Evolutionary conservation across 2,329 filamentous ascomycete species (phyloP).

Genomic region (Aureobasidium pullulans): DNA sequence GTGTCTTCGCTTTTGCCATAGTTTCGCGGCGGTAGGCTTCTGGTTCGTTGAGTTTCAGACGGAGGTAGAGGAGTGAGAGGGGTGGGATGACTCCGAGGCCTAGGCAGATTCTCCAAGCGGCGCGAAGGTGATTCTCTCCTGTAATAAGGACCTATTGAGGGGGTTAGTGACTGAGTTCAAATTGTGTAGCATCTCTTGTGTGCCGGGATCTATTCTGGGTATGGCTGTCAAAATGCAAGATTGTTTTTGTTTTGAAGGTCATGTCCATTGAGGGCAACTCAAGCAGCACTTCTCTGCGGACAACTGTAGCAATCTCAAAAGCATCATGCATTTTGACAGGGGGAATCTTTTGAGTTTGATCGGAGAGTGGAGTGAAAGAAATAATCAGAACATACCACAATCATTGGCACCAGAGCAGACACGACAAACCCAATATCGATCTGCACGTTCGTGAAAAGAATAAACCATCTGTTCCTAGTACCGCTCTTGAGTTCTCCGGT

Average conservation of each 20-base stretch:
- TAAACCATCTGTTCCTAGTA: constrained; percentile 76
- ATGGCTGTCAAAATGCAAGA: too few species aligned
- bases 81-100: constrained; percentile 76
- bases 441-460: constrained; percentile 77
- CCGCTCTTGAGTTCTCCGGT: constrained; percentile 75
- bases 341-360: too few species aligned
- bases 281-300: too few species aligned
- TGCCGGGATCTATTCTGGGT: too few species aligned
- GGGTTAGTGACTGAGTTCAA: background rate
- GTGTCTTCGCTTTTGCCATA: constrained; percentile 52
- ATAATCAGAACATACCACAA: constrained; percentile 40
- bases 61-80: constrained; percentile 61
- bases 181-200: too few species aligned
- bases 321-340: too few species aligned
- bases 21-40: constrained; percentile 67
- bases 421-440: constrained; percentile 81
- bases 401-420: constrained; percentile 67
- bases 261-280: too few species aligned
- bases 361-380: constrained; percentile 8
- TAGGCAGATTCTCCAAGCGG: constrained; percentile 75
- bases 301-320: too few species aligned
- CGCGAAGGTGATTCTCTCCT: constrained; percentile 56
- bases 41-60: constrained; percentile 67
- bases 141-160: constrained; percentile 40
- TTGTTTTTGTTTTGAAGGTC: too few species aligned